Percentiles rank a stretch among this genome's conserved stretches.
These are phyloP conservation scores for Pseudopyricularia javanii DNA, from an alignment of 2,329 filamentous ascomycete genomes.

Conservation along the genomic window DNA sequence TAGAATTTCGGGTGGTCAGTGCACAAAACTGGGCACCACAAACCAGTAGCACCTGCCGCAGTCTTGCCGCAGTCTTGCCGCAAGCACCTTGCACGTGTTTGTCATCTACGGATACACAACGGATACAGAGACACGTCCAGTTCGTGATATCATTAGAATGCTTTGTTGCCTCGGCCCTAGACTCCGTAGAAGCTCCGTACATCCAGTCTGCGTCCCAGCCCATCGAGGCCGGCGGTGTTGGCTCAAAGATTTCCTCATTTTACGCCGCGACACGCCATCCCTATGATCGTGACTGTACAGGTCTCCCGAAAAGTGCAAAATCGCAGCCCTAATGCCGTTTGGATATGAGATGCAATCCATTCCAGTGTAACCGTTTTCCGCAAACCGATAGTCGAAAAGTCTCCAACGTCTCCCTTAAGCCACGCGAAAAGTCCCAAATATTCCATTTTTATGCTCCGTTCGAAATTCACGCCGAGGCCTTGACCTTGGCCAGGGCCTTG, in stretches of 20 bases:
- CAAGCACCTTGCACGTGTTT: background rate
- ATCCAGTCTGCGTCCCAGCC: background rate
- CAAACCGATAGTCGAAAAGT: background rate
- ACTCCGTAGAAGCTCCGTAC: background rate
- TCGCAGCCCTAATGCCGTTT: conserved; percentile 4
- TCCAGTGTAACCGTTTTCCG: conserved; percentile 1
- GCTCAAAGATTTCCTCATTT: conserved; percentile 3
- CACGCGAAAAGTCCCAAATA: background rate
- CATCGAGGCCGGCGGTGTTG: background rate
- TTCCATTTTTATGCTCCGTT: background rate
- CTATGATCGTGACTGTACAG: conserved; percentile 1
- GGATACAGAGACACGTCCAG: no score
- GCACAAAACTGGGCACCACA: background rate
- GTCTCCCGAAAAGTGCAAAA: conserved; percentile 3
- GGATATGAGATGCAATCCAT: conserved; percentile 2
- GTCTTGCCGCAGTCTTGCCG: no score
- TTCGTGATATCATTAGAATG: background rate
- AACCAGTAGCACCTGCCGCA: no score
- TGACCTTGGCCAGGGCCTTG: conserved; percentile 91
- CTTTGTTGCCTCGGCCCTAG: background rate
- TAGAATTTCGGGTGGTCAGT: background rate
- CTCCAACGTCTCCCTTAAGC: background rate
- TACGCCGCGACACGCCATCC: conserved; percentile 2
- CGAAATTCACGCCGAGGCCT: conserved; percentile 57
- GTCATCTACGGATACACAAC: no score